Evolutionary conservation across 805 yeast genomes (phyloP).

Genomic region (Spathaspora passalidarum): DNA sequence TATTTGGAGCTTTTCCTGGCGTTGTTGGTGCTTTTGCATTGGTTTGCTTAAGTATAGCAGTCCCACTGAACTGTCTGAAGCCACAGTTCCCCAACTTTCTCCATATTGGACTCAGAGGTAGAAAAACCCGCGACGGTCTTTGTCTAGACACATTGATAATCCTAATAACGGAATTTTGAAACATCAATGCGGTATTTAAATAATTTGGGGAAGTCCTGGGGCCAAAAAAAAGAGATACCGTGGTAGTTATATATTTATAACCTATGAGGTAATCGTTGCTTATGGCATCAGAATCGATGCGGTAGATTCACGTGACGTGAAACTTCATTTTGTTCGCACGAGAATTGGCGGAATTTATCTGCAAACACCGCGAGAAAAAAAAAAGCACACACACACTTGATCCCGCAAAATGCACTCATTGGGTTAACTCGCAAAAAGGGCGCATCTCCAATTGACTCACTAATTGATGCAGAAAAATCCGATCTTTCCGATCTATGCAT

Average conservation of each 20-base stretch:
- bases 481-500: no score
- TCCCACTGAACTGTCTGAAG: background rate
- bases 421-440: no score
- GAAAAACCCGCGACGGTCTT: background rate
- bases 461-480: no score
- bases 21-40: background rate
- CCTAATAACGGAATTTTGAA: background rate
- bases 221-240: background rate
- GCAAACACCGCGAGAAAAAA: no score
- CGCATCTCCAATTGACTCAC: no score
- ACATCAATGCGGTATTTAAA: background rate
- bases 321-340: no score
- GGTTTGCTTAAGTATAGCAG: background rate
- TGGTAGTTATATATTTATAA: background rate
- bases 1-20: background rate
- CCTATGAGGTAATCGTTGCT: background rate
- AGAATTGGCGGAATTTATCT: no score
- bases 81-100: background rate
- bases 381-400: no score
- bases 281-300: background rate
- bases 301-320: background rate
- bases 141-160: background rate
- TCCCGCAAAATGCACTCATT: no score
- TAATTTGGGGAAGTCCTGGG: background rate
- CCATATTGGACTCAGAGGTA: background rate